Evolutionary conservation across 2,329 filamentous ascomycete genomes (phyloP), one percentile per base, ranked within the genome.

Genomic region (Hypomyces perniciosus): DNA sequence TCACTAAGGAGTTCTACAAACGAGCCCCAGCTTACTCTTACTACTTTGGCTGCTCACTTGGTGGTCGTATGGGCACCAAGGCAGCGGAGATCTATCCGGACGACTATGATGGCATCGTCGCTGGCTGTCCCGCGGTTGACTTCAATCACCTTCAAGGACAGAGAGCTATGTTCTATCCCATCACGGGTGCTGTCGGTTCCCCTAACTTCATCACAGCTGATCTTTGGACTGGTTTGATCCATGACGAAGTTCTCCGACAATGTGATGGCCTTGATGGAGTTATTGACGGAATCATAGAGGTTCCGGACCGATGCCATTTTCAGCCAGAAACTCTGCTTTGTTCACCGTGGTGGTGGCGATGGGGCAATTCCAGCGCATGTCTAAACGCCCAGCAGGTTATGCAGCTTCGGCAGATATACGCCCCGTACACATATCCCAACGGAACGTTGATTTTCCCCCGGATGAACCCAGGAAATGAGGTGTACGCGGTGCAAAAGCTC

Each of bases 71-170:
- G 65, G 81, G 78, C 4, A 65, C 80, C 33, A 77, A 77, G 48
- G 72, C 74, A 6, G 73, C 77, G 0, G 73, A 83, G 56, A 59
- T 65, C 10, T 81, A 73, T 53, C 78, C 81, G 0, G 66, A 74
- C 0, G 78, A 82, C 53, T 83, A 81, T 46, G 78, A 84, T 46
- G 79, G 79, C 20, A 72, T 81, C 26, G 63, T 82, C 1, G 78
- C 76, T 2, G 74, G 76, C 3, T 60, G 62, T n/a, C 67, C 69
- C 5, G 77, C 76, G 6, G 54, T 68, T 4, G 62, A 66, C 51
- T 70, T 69, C 44, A 64, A 63, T 42, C 59, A 60, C 33, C 57
- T 71, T 2, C 62, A 65, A 40, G 62, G 62, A 6, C 63, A 61
- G 61, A 55, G 48, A 68, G 73, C 72, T 71, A 71, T 71, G 70